phyloP scores from a whole-genome alignment of 768 basidiomycete genomes.

The Pleurotus platypus region DNA sequence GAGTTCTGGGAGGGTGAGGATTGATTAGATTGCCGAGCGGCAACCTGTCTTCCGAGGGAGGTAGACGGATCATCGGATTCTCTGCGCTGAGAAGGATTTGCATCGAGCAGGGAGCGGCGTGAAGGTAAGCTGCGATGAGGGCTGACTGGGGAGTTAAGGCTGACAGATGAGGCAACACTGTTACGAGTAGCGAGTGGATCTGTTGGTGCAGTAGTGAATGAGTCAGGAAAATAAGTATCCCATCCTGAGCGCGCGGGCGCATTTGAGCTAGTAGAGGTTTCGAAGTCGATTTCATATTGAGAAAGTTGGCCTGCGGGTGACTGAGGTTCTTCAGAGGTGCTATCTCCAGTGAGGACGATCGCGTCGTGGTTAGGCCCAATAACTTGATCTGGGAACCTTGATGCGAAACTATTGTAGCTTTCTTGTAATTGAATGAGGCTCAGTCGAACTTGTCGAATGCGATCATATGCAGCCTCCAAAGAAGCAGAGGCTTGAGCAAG shows the following conservation, averaged over 20 bases:
- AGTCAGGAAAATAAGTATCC: not conserved
- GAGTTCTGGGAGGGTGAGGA: slow-evolving; percentile 9
- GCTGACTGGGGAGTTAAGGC: slow-evolving; percentile 16
- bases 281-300: not conserved
- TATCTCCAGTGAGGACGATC: slow-evolving; percentile 27
- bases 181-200: slow-evolving; percentile 9
- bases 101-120: slow-evolving; percentile 23
- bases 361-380: slow-evolving; percentile 39
- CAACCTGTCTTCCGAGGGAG: slow-evolving; percentile 34
- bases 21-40: slow-evolving; percentile 29
- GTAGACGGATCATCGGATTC: slow-evolving; percentile 33
- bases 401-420: slow-evolving; percentile 11
- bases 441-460: slow-evolving; percentile 51
- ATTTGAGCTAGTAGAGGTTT: not conserved
- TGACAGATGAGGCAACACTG: slow-evolving; percentile 14
- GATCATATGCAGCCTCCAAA: slow-evolving; percentile 50
- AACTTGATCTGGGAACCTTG: slow-evolving; percentile 17
- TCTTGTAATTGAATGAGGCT: slow-evolving; percentile 43
- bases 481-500: slow-evolving; percentile 51
- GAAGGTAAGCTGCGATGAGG: slow-evolving; percentile 14
- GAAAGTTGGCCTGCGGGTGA: not conserved
- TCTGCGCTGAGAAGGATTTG: slow-evolving; percentile 19
- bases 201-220: slow-evolving; percentile 5
- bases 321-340: slow-evolving; percentile 1
- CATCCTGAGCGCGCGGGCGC: not conserved